Evolutionary conservation across 768 basidiomycete species (phyloP).

Genomic region (Phanerochaete sordida): DNA sequence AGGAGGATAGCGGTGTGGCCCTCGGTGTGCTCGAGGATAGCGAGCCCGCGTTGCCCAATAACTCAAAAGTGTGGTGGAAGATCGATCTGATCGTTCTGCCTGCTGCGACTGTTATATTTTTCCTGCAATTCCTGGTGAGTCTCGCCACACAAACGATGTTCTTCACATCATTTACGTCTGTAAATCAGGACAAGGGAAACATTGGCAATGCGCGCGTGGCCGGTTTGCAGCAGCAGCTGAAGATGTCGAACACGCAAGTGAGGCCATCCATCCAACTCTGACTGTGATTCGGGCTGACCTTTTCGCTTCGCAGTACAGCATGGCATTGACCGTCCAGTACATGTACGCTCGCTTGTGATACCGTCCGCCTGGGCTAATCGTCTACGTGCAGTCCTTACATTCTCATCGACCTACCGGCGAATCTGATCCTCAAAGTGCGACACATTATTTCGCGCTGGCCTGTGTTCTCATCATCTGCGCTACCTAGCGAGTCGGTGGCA

Average conservation of each 20-base stretch:
- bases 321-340: conserved; percentile 44
- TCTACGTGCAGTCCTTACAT: conserved; percentile 52
- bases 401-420: conserved; percentile 56
- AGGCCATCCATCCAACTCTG: background rate
- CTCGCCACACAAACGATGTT: no score
- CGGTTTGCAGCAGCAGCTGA: conserved; percentile 6
- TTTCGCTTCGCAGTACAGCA: conserved; percentile 51
- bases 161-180: background rate
- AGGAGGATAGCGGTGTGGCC: background rate
- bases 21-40: background rate
- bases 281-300: no score
- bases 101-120: conserved; percentile 2
- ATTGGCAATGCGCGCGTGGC: conserved; percentile 13
- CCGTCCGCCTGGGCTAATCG: no score
- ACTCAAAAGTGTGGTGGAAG: background rate
- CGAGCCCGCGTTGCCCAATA: background rate
- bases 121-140: conserved; percentile 7
- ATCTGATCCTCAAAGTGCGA: conserved; percentile 47
- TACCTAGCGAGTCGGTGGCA: conserved; percentile 43
- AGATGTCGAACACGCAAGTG: conserved; percentile 11
- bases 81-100: conserved; percentile 2
- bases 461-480: background rate
- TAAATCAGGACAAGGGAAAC: conserved; percentile 2
- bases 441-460: background rate
- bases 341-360: conserved; percentile 25